Evolutionary conservation across 2,329 filamentous ascomycete genomes (phyloP).

Genomic region (Fusarium setosum): DNA sequence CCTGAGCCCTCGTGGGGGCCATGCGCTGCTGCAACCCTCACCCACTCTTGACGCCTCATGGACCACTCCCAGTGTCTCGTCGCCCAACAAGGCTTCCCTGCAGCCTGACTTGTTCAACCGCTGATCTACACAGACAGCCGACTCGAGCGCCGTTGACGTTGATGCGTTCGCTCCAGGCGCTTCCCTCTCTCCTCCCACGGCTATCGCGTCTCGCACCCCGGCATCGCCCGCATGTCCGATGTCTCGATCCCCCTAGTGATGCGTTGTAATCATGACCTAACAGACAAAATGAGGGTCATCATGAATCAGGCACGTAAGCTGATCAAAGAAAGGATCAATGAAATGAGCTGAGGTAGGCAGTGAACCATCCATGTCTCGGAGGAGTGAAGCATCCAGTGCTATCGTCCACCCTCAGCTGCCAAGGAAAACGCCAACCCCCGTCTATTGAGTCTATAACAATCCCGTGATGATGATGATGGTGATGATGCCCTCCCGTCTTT

Average conservation of each 20-base stretch:
- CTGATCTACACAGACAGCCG: slow-evolving; percentile 7
- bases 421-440: slow-evolving; percentile 35
- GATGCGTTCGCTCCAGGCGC: not conserved
- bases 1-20: slow-evolving; percentile 1
- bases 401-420: slow-evolving; percentile 15
- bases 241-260: slow-evolving; percentile 16
- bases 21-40: slow-evolving; percentile 18
- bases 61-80: not conserved
- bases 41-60: slow-evolving; percentile 7
- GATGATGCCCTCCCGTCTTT: slow-evolving; percentile 16
- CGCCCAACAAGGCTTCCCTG: slow-evolving; percentile 27
- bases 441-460: slow-evolving; percentile 39
- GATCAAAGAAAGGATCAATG: slow-evolving; percentile 2
- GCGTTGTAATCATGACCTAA: slow-evolving; percentile 7
- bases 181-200: not conserved
- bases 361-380: slow-evolving; percentile 20
- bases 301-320: slow-evolving; percentile 12
- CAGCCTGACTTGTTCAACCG: slow-evolving; percentile 26
- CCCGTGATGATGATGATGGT: slow-evolving; percentile 8
- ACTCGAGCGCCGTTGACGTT: not conserved
- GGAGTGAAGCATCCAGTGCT: slow-evolving; percentile 22
- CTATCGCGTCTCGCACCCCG: not conserved
- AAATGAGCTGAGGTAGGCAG: slow-evolving; percentile 20
- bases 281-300: not conserved
- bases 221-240: slow-evolving; percentile 9